Conservation (phyloP, 2,329 filamentous ascomycete genomes). For the Thelonectria olida region DNA sequence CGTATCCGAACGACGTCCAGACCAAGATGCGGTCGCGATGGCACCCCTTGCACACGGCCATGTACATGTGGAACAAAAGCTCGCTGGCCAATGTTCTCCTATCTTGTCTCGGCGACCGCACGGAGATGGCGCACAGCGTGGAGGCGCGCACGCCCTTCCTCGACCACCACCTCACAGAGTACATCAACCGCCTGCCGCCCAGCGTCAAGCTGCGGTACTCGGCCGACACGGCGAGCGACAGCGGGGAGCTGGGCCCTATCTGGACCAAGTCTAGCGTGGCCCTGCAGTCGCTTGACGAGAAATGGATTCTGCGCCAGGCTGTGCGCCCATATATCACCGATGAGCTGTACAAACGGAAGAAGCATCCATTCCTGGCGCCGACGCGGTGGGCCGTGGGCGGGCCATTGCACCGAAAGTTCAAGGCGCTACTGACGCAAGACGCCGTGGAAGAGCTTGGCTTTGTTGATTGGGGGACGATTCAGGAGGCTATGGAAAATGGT, state of each 20-base stretch:
- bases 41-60: neutral
- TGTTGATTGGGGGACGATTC: constrained; percentile 42
- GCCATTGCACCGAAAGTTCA: constrained; percentile 50
- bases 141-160: constrained; percentile 4
- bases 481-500: constrained; percentile 43
- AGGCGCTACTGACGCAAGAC: constrained; percentile 45
- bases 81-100: neutral
- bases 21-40: neutral
- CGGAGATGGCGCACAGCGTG: neutral
- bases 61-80: constrained; percentile 3
- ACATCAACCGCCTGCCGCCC: neutral
- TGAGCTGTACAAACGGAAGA: neutral
- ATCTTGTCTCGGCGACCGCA: neutral
- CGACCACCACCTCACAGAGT: constrained; percentile 2
- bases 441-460: constrained; percentile 52
- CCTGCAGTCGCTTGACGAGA: neutral
- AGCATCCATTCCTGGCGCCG: neutral
- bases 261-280: neutral
- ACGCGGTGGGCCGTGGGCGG: constrained; percentile 42
- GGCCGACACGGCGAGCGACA: neutral
- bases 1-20: neutral
- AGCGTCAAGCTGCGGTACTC: neutral
- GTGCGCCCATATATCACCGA: constrained; percentile 1
- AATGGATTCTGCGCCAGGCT: constrained; percentile 4
- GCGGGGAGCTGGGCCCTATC: neutral